phyloP scores from a whole-genome alignment of 2,329 filamentous ascomycete species.

The Microdochium trichocladiopsis region DNA sequence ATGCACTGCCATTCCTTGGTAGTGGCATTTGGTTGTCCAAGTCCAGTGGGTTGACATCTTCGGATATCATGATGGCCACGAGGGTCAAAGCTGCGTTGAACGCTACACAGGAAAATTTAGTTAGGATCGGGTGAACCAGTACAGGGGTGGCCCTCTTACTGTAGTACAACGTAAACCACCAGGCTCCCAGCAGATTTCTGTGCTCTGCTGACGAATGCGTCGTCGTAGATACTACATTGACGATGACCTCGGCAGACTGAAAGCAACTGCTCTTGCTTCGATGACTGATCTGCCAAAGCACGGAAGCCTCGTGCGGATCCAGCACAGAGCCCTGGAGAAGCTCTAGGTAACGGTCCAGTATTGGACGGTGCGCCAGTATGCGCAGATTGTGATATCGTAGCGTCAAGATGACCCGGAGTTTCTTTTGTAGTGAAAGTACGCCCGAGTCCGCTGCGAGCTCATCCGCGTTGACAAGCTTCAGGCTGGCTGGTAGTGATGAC shows the following conservation, averaged over 20 bases:
- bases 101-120: not conserved
- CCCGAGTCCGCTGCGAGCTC: not conserved
- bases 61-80: not conserved
- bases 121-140: not conserved
- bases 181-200: not conserved
- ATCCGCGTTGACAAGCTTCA: not conserved
- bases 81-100: not conserved
- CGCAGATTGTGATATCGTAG: not conserved
- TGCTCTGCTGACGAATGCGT: not conserved
- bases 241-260: not conserved
- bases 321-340: not conserved
- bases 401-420: not conserved
- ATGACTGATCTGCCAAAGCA: not conserved
- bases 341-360: not conserved
- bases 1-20: too few relatives aligned
- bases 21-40: too few relatives aligned
- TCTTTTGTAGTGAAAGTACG: not conserved
- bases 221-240: not conserved
- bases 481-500: not conserved
- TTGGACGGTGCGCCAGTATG: not conserved
- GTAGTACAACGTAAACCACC: not conserved
- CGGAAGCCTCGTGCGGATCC: not conserved
- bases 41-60: too few relatives aligned
- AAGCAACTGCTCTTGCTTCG: not conserved
- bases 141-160: not conserved